phyloP scores from a whole-genome alignment of 108 stramenopile species.

The Cyclotella cryptica region DNA sequence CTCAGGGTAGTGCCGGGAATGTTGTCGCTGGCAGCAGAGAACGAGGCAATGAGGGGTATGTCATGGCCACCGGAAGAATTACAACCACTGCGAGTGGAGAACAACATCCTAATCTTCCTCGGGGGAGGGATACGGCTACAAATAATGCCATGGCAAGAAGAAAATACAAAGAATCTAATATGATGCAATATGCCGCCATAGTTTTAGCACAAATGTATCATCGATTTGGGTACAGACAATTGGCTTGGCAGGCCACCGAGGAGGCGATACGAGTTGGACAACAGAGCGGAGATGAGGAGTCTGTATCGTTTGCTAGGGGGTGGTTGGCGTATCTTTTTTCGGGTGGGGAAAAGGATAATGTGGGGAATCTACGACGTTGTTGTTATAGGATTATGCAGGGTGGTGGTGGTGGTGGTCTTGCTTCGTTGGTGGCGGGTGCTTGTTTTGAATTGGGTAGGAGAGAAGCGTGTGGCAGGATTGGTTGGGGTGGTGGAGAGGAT shows the following conservation, averaged over 20 bases:
- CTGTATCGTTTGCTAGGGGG: conserved; percentile 83
- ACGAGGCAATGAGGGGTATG: conserved; percentile 14
- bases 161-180: conserved; percentile 43
- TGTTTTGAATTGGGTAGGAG: conserved; percentile 47
- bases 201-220: conserved; percentile 76
- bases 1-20: conserved; percentile 19
- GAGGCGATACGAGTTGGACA: conserved; percentile 96
- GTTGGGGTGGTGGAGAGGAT: neutral
- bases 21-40: neutral
- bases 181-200: conserved; percentile 87
- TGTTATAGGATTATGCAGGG: conserved; percentile 35
- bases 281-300: conserved; percentile 86
- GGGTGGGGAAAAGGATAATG: conserved; percentile 24
- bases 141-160: neutral
- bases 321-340: conserved; percentile 62
- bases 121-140: conserved; percentile 7
- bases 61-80: conserved; percentile 18
- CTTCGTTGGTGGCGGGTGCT: conserved; percentile 39
- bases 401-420: conserved; percentile 14
- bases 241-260: conserved; percentile 84
- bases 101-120: conserved; percentile 15
- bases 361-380: conserved; percentile 38
- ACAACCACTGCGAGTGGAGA: conserved; percentile 2
- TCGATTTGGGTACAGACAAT: conserved; percentile 73
- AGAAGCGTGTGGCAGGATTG: conserved; percentile 24